Evolutionary conservation across 2,329 filamentous ascomycete genomes (phyloP), one percentile per base, ranked within the genome.

Genomic region (Aotearoamyces nothofagi): DNA sequence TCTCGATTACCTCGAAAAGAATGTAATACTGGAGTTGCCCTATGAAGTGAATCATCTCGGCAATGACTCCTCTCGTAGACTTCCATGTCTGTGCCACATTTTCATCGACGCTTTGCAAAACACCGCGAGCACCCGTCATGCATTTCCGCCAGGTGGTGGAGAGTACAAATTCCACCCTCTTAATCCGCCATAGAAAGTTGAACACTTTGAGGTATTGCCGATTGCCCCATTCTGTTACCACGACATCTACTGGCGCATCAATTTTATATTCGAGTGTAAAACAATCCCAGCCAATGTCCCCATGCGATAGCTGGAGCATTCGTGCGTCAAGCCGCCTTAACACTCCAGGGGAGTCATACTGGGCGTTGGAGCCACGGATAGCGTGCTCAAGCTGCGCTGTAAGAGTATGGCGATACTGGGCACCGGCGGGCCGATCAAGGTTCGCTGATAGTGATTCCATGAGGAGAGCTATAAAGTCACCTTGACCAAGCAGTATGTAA

Each of bases 181-280:
- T 98, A 47, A 98, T 83, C 37, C 90, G 78, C 87, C 90, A 98
- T 3, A 98, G 66, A 48, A 98, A 94, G 55, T 98, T 98, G 67
- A 98, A 98, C 7, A 98, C 83, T 50, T 96, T 96, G 43, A 98
- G 75, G 50, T 98, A 98, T 50, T 98, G 87, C 13, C 87, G 80
- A 40, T 81, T 87, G 25, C 84, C 86, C 71, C 86, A 94, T 23
- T 92, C 83, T 0, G 87, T 96, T 22, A 98, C 84, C 26, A 98
- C 86, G 15, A 98, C 90, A 49, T 98, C 90, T 14, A 94, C 81
- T 0, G 90, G 90, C 2, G 87, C 80, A 50, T 93, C 86, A 41
- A 98, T 90, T 52, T 96, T 94, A 58, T 98, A 98, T 51, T 98
- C 92, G 6, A 98, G 70, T 0, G 90, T 98, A 55, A 98, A 98